Conservation (phyloP, 108 stramenopile genomes). For the Schizochytrium sp. region DNA sequence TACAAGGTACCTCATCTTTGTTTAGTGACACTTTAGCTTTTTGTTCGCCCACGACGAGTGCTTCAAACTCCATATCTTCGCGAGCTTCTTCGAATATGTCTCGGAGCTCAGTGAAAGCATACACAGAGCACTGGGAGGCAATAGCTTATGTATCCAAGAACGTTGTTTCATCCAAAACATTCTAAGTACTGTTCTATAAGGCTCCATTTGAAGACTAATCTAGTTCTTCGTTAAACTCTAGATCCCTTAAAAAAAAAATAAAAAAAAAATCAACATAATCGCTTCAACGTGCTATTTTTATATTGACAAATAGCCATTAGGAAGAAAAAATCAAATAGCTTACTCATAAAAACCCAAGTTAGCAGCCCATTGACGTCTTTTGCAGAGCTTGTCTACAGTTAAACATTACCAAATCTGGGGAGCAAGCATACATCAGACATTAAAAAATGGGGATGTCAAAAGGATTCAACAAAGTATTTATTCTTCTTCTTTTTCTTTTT, state of each 20-base stretch:
- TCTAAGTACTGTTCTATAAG: background rate
- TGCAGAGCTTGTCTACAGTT: too few species aligned
- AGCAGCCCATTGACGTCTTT: too few species aligned
- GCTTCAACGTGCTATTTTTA: too few species aligned
- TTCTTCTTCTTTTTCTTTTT: too few species aligned
- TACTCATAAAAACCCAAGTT: too few species aligned
- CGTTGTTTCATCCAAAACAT: constrained; percentile 31
- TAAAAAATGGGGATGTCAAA: too few species aligned
- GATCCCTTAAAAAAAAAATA: background rate
- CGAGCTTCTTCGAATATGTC: background rate
- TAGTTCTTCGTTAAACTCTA: background rate
- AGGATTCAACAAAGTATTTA: too few species aligned
- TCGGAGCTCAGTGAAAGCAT: background rate
- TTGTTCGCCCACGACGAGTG: background rate
- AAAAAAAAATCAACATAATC: background rate
- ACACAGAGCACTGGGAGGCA: constrained; percentile 60
- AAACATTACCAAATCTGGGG: too few species aligned
- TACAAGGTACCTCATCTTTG: background rate
- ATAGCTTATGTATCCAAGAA: constrained; percentile 20
- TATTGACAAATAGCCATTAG: too few species aligned
- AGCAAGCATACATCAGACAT: too few species aligned
- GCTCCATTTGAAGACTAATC: background rate
- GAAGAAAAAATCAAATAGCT: too few species aligned
- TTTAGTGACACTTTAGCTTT: background rate
- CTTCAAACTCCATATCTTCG: constrained; percentile 9